phyloP scores from a whole-genome alignment of 2,329 filamentous ascomycete species.

The Scedosporium aurantiacum region DNA sequence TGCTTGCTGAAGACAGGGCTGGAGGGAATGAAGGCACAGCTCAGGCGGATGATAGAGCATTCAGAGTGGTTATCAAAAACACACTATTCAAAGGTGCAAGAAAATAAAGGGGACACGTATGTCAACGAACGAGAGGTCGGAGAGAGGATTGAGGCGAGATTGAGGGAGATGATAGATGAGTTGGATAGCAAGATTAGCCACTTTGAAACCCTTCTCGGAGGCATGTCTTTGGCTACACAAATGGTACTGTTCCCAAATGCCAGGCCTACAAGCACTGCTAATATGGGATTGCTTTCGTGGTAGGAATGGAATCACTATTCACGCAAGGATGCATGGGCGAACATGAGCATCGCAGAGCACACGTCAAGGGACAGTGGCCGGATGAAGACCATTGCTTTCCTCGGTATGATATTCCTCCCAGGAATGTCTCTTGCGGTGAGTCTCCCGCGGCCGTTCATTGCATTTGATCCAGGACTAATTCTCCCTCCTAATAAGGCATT shows the following conservation, averaged over 20 bases:
- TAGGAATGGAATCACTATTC: constrained; percentile 4
- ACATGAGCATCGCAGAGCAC: constrained; percentile 9
- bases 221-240: constrained; percentile 11
- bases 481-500: not conserved
- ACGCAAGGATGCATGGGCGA: constrained; percentile 10
- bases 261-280: not conserved
- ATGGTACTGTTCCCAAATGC: constrained; percentile 5
- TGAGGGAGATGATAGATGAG: constrained; percentile 11
- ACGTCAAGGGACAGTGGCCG: constrained; percentile 10
- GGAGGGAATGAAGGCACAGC: constrained; percentile 12
- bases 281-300: not conserved
- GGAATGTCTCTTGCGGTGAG: constrained; percentile 17
- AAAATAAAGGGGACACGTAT: not conserved
- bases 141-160: constrained; percentile 7
- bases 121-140: constrained; percentile 4
- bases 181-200: constrained; percentile 12
- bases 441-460: not conserved
- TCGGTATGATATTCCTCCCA: constrained; percentile 17
- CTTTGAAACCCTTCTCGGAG: constrained; percentile 10
- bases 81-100: not conserved
- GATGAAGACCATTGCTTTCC: constrained; percentile 12
- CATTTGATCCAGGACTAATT: not conserved
- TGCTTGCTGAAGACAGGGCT: constrained; percentile 12
- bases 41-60: constrained; percentile 14
- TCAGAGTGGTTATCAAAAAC: not conserved